phyloP scores from a whole-genome alignment of 2,329 filamentous ascomycete genomes.

The Ramularia endophylla region DNA sequence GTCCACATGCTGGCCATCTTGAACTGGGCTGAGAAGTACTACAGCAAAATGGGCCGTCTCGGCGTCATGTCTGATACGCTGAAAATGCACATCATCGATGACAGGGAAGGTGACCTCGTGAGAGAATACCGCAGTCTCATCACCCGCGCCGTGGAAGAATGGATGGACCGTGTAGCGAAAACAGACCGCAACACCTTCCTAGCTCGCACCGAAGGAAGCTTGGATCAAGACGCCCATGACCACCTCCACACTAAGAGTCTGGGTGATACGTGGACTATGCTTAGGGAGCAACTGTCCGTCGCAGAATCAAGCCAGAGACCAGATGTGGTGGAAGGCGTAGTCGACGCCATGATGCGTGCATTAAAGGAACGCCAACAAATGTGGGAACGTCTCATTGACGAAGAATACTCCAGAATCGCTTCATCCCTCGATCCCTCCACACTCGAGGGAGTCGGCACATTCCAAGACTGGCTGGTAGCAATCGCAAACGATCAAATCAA shows the following conservation, averaged over 20 bases:
- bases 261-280: constrained; percentile 95
- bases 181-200: constrained; percentile 78
- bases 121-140: constrained; percentile 93
- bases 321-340: constrained; percentile 89
- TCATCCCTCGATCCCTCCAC: constrained; percentile 51
- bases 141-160: constrained; percentile 91
- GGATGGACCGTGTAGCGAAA: constrained; percentile 88
- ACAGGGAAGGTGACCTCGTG: constrained; percentile 82
- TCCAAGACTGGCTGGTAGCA: constrained; percentile 88
- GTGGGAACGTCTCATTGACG: constrained; percentile 84
- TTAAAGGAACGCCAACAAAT: constrained; percentile 75
- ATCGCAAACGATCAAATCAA: constrained; percentile 98
- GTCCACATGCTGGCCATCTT: constrained; percentile 87
- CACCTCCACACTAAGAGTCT: constrained; percentile 89
- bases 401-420: constrained; percentile 73
- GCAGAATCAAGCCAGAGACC: constrained; percentile 77
- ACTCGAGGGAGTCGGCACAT: constrained; percentile 63
- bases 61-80: constrained; percentile 72
- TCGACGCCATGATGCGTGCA: constrained; percentile 91
- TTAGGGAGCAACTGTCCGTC: constrained; percentile 83
- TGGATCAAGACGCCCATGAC: constrained; percentile 82
- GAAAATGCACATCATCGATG: constrained; percentile 79
- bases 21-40: constrained; percentile 93
- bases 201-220: constrained; percentile 69
- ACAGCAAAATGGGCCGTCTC: constrained; percentile 89